Evolutionary conservation across 208 protist species (phyloP).

Genomic region (Zelonia costaricensis): DNA sequence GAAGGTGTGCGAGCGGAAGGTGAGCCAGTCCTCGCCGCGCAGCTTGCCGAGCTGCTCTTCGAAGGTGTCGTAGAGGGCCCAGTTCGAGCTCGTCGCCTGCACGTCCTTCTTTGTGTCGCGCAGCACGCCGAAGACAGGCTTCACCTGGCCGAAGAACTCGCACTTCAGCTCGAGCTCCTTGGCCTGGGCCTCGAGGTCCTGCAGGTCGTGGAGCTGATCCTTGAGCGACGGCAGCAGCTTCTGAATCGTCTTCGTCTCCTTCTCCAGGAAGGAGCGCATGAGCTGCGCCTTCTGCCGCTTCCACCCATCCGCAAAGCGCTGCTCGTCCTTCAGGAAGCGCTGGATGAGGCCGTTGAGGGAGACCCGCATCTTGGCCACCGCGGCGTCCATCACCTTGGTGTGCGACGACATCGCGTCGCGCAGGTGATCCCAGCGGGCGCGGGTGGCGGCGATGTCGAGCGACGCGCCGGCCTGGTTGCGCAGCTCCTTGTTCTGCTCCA

Average conservation of each 20-base stretch:
- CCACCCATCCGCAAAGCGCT: constrained; percentile 92
- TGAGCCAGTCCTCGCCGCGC: constrained; percentile 93
- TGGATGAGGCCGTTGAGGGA: constrained; percentile 87
- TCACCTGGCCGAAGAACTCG: constrained; percentile 89
- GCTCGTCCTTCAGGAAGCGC: constrained; percentile 83
- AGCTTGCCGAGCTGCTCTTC: constrained; percentile 67
- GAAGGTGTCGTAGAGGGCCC: constrained; percentile 89
- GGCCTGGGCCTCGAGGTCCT: constrained; percentile 66
- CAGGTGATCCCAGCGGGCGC: constrained; percentile 93
- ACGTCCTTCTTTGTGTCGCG: constrained; percentile 66
- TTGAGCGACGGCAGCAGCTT: constrained; percentile 69
- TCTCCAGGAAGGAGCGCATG: constrained; percentile 54
- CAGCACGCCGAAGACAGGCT: constrained; percentile 77
- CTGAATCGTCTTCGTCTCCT: constrained; percentile 53
- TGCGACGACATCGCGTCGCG: constrained; percentile 89
- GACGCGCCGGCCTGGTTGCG: constrained; percentile 64
- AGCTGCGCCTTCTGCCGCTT: constrained; percentile 84
- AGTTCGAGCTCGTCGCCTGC: constrained; percentile 61
- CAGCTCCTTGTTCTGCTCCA: constrained; percentile 90
- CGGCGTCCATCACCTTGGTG: constrained; percentile 90
- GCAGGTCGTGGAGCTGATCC: constrained; percentile 81
- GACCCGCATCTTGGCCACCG: constrained; percentile 86
- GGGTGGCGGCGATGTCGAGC: constrained; percentile 80
- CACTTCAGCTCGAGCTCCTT: constrained; percentile 88
- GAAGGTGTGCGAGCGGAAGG: constrained; percentile 92